Evolutionary conservation across 345 rosid genomes (phyloP), one percentile per base, ranked within the genome.

Genomic region (Aethionema arabicum): DNA sequence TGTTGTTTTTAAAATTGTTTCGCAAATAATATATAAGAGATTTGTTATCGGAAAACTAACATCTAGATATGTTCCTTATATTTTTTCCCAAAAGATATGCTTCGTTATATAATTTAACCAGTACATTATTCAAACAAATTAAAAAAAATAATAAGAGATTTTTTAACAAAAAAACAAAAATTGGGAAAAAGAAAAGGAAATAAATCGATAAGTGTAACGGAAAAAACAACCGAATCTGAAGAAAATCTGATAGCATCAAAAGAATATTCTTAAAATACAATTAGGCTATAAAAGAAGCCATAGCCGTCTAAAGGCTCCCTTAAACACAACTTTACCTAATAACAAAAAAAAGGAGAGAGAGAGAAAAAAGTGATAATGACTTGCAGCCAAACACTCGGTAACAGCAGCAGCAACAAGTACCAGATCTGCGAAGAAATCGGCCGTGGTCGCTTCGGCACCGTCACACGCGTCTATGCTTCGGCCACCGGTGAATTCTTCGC

Each of bases 371-470:
- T 12, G 11, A 49, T 32, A 70, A 71, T 71, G 75, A 71, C 42
- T 57, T 30, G 61, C 43, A 64, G 61, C 70, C 76, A 66, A 72
- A 64, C 70, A 65, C 51, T 52, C 65, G 27, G 13, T 27, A 64
- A 65, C 76, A 59, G 51, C 64, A 40, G 30, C 59, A 40, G 21
- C 52, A 56, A 73, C 76, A 80, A 76, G 61, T 83, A 86, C 84
- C 82, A 78, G 59, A 42, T 79, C 61, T 65, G 79, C 59, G 92
- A 83, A 16, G 96, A 88, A 75, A 79, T 91, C 78, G 95, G 95
- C 37, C 79, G 95, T 2, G 95, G 95, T 0, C 78, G 84, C 21
- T 91, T 88, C 59, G 95, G 95, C 7, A 70, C 66, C 47, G 81
- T 91, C 43, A 72, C 72, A 4, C 79, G 83, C 39, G 83, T 88